A percentile compares a stretch with the other conserved stretches of the same genome.
Evolutionary conservation across 2,329 filamentous ascomycete species (phyloP).

Genomic region (Colletotrichum orchidophilum): DNA sequence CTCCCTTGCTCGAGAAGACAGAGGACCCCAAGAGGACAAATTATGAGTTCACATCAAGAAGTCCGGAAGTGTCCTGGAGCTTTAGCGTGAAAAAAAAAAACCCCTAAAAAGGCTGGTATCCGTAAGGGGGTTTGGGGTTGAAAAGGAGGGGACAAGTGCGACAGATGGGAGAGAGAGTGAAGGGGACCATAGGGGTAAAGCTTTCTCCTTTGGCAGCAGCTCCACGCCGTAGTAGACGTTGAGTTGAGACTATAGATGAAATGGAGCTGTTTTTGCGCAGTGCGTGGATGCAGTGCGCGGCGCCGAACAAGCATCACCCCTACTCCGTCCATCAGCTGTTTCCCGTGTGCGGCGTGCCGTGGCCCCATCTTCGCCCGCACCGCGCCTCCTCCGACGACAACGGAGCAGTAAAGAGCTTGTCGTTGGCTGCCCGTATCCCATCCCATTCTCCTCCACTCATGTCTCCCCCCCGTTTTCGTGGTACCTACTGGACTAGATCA

Average conservation of each 20-base stretch:
- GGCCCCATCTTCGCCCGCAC: conserved; percentile 2
- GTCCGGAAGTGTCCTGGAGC: neutral
- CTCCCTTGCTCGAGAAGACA: neutral
- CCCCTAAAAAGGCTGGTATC: neutral
- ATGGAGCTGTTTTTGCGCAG: neutral
- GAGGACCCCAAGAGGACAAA: neutral
- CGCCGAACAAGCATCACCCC: conserved; percentile 30
- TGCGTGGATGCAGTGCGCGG: neutral
- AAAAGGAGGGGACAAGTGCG: neutral
- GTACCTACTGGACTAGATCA: neutral
- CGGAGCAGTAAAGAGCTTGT: neutral
- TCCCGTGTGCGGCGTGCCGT: neutral
- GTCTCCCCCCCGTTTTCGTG: neutral
- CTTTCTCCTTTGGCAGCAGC: neutral
- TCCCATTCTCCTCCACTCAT: neutral
- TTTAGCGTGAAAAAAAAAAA: neutral
- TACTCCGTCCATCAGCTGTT: conserved; percentile 14
- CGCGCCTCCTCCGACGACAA: neutral
- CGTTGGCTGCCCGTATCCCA: neutral
- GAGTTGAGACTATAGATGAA: neutral
- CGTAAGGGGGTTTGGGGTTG: neutral
- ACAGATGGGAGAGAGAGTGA: neutral
- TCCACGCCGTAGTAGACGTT: neutral
- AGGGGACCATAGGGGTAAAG: too few relatives aligned
- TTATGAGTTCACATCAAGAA: neutral